Evolutionary conservation across 2,329 filamentous ascomycete species (phyloP).

Genomic region (Fusarium metavorans): DNA sequence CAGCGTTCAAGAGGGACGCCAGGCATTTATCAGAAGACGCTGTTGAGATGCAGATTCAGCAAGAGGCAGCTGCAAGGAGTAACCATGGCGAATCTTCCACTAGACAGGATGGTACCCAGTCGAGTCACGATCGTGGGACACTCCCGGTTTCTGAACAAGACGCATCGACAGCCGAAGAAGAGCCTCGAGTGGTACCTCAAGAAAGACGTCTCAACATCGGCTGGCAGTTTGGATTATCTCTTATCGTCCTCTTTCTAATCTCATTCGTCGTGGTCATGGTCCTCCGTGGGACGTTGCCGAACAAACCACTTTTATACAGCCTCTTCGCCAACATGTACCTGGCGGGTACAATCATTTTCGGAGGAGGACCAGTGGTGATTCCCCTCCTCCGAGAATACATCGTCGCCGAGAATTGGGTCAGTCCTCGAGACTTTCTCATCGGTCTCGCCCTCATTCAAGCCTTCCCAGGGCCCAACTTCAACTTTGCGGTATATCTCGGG

Average conservation of each 20-base stretch:
- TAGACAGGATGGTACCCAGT: background rate
- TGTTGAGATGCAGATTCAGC: conserved; percentile 10
- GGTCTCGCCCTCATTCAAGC: conserved; percentile 79
- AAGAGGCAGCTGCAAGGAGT: background rate
- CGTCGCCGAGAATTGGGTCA: conserved; percentile 77
- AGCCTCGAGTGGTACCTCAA: conserved; percentile 48
- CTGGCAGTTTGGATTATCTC: conserved; percentile 57
- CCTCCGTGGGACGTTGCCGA: conserved; percentile 55
- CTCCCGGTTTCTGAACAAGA: background rate
- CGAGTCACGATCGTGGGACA: background rate
- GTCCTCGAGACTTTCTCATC: conserved; percentile 76
- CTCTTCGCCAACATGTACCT: conserved; percentile 81
- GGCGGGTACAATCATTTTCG: conserved; percentile 76
- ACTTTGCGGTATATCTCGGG: conserved; percentile 70
- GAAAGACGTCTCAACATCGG: conserved; percentile 54
- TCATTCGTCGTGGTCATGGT: conserved; percentile 70
- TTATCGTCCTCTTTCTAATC: conserved; percentile 63
- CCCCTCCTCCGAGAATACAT: conserved; percentile 72
- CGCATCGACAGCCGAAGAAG: conserved; percentile 45
- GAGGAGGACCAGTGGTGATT: conserved; percentile 74
- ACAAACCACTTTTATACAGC: conserved; percentile 62
- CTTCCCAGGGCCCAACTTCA: conserved; percentile 66
- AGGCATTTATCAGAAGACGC: background rate
- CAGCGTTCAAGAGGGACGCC: background rate
- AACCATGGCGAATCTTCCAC: background rate